Evolutionary conservation across 441 rosid species (phyloP).

Genomic region (Populus hybrid): DNA sequence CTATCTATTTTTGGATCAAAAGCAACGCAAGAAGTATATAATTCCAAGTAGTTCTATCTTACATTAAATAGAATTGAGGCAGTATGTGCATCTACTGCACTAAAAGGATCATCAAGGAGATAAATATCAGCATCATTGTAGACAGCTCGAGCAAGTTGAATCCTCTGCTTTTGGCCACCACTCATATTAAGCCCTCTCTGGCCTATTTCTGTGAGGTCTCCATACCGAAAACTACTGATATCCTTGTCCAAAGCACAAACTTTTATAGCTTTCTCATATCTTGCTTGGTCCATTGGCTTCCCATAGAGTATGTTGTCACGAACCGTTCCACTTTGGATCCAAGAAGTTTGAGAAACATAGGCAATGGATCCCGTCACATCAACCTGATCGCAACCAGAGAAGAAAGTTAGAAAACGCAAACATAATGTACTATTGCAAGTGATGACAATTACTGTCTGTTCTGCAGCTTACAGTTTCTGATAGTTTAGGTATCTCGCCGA

Average conservation of each 20-base stretch:
- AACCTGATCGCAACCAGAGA: constrained; percentile 41
- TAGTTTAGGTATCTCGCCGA: constrained; percentile 73
- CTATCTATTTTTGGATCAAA: background rate
- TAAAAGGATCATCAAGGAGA: constrained; percentile 84
- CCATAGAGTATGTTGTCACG: constrained; percentile 80
- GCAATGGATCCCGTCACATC: constrained; percentile 58
- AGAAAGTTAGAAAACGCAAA: constrained; percentile 14
- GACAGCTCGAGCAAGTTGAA: constrained; percentile 88
- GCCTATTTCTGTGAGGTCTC: constrained; percentile 92
- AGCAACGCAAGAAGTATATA: background rate
- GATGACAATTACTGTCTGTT: background rate
- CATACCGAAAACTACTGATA: constrained; percentile 53
- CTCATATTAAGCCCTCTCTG: constrained; percentile 93
- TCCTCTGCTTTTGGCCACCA: constrained; percentile 94
- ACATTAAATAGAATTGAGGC: constrained; percentile 76
- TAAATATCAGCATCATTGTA: constrained; percentile 78
- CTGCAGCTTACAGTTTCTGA: constrained; percentile 64
- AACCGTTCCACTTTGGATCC: constrained; percentile 93
- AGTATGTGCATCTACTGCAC: constrained; percentile 86
- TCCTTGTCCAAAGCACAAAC: constrained; percentile 82
- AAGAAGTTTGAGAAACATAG: constrained; percentile 86
- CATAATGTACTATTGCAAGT: background rate
- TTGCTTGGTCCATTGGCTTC: constrained; percentile 57
- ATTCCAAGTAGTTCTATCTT: constrained; percentile 15
- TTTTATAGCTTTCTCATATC: constrained; percentile 58